These are phyloP conservation scores for Cercospora sp. DNA, from an alignment of 2,329 filamentous ascomycete genomes.

Conservation along the genomic window DNA sequence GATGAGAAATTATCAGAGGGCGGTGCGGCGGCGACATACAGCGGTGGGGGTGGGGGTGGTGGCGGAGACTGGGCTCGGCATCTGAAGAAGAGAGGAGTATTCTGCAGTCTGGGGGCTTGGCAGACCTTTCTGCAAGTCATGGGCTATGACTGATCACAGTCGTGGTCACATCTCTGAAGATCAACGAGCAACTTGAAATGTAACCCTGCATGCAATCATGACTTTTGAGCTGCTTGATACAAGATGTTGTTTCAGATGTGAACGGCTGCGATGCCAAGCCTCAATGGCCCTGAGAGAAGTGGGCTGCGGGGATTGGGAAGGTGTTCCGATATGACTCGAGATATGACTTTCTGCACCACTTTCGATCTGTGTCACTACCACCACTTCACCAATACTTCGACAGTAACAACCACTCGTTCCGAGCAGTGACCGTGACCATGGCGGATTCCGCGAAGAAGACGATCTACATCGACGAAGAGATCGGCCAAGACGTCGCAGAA, in stretches of 20 bases:
- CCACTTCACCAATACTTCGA: neutral
- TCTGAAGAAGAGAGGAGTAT: neutral
- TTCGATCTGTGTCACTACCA: neutral
- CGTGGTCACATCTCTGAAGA: neutral
- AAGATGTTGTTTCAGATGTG: neutral
- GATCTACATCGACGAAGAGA: constrained; percentile 79
- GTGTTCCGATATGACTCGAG: constrained; percentile 5
- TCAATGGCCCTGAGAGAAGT: neutral
- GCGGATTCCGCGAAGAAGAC: constrained; percentile 40
- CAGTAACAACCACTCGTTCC: neutral
- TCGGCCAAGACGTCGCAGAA: constrained; percentile 63
- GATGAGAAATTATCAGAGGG: neutral
- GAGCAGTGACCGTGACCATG: constrained; percentile 26
- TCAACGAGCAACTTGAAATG: neutral
- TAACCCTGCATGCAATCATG: neutral
- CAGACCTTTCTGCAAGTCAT: neutral
- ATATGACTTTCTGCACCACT: neutral
- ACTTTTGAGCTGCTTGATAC: neutral
- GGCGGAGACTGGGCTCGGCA: neutral
- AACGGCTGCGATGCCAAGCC: neutral
- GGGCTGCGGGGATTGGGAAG: neutral
- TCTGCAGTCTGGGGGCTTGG: neutral
- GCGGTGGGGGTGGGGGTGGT: neutral
- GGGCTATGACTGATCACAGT: neutral
- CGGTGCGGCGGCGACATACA: neutral